phyloP scores from a whole-genome alignment of 2,329 filamentous ascomycete genomes.

The Trichoderma sp. region DNA sequence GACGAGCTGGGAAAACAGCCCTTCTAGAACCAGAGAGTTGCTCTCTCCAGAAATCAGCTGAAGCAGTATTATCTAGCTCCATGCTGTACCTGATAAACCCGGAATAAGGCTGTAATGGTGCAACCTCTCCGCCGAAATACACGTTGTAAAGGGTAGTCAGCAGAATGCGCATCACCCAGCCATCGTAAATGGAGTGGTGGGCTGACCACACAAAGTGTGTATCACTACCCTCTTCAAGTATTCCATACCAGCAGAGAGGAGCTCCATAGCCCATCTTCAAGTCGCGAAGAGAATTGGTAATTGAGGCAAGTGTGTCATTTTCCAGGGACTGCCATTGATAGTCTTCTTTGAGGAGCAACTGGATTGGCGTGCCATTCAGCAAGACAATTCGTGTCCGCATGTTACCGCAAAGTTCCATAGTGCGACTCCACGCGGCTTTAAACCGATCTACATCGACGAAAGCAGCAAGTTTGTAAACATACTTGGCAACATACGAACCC shows the following conservation, averaged over 20 bases:
- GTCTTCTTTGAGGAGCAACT: constrained; percentile 6
- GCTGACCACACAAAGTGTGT: constrained; percentile 3
- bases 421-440: constrained; percentile 29
- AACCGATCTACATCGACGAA: constrained; percentile 25
- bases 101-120: constrained; percentile 33
- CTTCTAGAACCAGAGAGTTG: constrained; percentile 8
- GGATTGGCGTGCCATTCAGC: background rate
- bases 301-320: background rate
- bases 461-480: constrained; percentile 24
- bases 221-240: background rate
- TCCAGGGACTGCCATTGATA: constrained; percentile 6
- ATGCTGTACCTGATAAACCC: constrained; percentile 24
- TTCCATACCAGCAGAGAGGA: constrained; percentile 13
- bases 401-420: constrained; percentile 14
- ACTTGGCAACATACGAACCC: constrained; percentile 35
- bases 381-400: constrained; percentile 16
- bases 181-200: constrained; percentile 18
- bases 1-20: constrained; percentile 16
- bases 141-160: background rate
- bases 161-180: constrained; percentile 17
- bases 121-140: constrained; percentile 19
- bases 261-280: constrained; percentile 14
- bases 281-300: background rate
- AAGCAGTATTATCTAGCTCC: constrained; percentile 1
- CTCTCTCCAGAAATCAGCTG: constrained; percentile 14